These are phyloP conservation scores for Carex arenaria DNA, from an alignment of 202 grass and related monocot genomes.

Conservation along the genomic window DNA sequence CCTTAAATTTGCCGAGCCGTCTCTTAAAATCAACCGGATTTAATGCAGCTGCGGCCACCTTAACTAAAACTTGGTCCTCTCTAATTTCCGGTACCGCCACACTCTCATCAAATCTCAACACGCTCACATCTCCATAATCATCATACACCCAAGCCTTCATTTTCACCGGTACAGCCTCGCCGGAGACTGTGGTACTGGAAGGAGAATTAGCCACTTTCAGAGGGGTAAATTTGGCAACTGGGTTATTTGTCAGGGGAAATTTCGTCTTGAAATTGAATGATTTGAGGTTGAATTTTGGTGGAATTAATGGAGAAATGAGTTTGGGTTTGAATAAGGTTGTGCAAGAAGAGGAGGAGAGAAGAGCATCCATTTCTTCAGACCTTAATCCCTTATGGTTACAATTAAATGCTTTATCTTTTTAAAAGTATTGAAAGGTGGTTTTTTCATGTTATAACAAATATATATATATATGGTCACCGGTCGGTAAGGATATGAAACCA, in stretches of 20 bases:
- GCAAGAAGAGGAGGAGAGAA: constrained; percentile 10
- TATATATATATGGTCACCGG: background rate
- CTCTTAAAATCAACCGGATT: constrained; percentile 90
- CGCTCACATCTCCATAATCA: constrained; percentile 59
- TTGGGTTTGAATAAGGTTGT: constrained; percentile 18
- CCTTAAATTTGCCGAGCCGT: constrained; percentile 78
- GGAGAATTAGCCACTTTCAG: constrained; percentile 28
- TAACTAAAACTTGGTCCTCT: constrained; percentile 78
- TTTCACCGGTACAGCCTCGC: constrained; percentile 26
- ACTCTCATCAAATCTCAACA: constrained; percentile 55
- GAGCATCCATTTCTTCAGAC: constrained; percentile 17
- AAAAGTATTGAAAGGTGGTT: background rate
- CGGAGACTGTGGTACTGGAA: background rate
- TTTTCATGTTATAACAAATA: background rate
- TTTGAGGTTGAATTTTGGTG: constrained; percentile 12
- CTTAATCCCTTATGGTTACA: background rate
- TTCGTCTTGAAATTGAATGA: constrained; percentile 14
- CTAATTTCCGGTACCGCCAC: constrained; percentile 44
- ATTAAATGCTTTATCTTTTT: constrained; percentile 21
- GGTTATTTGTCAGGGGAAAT: background rate
- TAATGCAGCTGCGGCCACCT: constrained; percentile 61
- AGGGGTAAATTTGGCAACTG: constrained; percentile 8
- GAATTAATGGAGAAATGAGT: background rate
- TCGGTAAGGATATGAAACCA: background rate
- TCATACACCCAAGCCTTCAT: constrained; percentile 92